Conservation (phyloP, 1,139 yeast genomes). For the Taphrina deformans region DNA sequence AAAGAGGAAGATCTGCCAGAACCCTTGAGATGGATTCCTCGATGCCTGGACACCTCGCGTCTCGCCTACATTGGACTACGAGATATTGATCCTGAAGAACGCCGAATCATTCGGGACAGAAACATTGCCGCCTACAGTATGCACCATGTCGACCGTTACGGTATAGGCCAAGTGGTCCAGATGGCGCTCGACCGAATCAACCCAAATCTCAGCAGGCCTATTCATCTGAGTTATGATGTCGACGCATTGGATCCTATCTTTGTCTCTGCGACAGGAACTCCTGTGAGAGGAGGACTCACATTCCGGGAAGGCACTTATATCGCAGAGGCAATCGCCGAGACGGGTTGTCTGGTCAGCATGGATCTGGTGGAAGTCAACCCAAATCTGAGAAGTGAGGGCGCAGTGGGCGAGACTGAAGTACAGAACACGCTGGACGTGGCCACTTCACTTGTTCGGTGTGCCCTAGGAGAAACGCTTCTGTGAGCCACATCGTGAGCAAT, state of each 20-base stretch:
- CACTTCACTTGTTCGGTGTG: conserved; percentile 32
- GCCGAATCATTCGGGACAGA: conserved; percentile 64
- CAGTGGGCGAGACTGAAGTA: conserved; percentile 64
- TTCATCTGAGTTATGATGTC: conserved; percentile 91
- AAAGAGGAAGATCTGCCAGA: conserved; percentile 56
- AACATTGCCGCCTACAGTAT: conserved; percentile 86
- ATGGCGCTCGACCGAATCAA: conserved; percentile 82
- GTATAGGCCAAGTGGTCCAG: conserved; percentile 86
- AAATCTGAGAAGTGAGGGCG: conserved; percentile 58
- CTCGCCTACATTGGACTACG: conserved; percentile 92
- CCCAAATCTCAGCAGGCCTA: conserved; percentile 71
- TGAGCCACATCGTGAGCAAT: not conserved
- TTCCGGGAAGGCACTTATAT: conserved; percentile 90
- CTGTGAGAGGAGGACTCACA: conserved; percentile 94
- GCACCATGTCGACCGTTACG: conserved; percentile 94
- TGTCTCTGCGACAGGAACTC: conserved; percentile 97
- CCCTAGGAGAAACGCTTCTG: conserved; percentile 32
- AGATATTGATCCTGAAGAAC: conserved; percentile 88
- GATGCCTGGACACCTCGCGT: conserved; percentile 62
- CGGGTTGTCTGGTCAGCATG: conserved; percentile 80
- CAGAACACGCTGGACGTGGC: conserved; percentile 65
- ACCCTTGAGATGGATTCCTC: conserved; percentile 70
- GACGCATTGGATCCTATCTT: conserved; percentile 94
- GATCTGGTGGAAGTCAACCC: conserved; percentile 97
- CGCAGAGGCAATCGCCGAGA: conserved; percentile 87